A percentile compares a stretch with the other conserved stretches of the same genome.
Evolutionary conservation across 768 basidiomycete genomes (phyloP).

Genomic region (Tephrocybe rancida): DNA sequence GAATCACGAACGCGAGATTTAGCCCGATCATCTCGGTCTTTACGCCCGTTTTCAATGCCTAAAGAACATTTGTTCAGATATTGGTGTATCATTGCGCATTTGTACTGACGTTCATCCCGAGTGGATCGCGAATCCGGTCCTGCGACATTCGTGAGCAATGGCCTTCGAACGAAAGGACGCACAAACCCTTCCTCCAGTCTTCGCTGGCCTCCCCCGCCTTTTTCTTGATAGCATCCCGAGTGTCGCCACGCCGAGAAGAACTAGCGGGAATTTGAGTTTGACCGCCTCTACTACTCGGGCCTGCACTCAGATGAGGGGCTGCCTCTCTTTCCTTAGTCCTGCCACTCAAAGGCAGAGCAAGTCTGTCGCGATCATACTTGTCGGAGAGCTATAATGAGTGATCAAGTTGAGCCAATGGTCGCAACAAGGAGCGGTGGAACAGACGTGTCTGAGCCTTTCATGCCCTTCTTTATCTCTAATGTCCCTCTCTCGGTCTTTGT

Average conservation of each 20-base stretch:
- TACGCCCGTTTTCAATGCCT: conserved; percentile 58
- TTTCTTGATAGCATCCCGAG: conserved; percentile 63
- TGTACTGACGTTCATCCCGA: conserved; percentile 63
- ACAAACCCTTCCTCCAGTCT: conserved; percentile 84
- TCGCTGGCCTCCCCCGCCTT: conserved; percentile 75
- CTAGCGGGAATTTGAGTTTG: conserved; percentile 36
- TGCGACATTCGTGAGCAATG: conserved; percentile 23
- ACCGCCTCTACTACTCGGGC: conserved; percentile 40
- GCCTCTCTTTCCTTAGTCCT: conserved; percentile 71
- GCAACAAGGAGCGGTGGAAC: conserved; percentile 28
- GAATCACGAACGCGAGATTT: conserved; percentile 67
- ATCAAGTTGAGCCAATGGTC: conserved; percentile 13
- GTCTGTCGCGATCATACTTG: conserved; percentile 83
- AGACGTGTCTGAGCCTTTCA: conserved; percentile 75
- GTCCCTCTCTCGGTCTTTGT: conserved; percentile 60
- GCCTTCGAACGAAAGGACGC: conserved; percentile 15
- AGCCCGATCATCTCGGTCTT: conserved; percentile 64
- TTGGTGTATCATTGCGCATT: not conserved
- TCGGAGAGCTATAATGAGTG: conserved; percentile 67
- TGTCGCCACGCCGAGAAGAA: conserved; percentile 56
- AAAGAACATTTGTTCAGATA: conserved; percentile 3
- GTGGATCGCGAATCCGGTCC: conserved; percentile 53
- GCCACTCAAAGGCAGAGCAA: conserved; percentile 54
- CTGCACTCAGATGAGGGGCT: conserved; percentile 58
- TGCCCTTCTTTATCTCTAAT: conserved; percentile 75